A percentile compares a stretch with the other conserved stretches of the same genome.
Conservation (phyloP, 2,329 filamentous ascomycete genomes). For the Fusarium begoniae region DNA sequence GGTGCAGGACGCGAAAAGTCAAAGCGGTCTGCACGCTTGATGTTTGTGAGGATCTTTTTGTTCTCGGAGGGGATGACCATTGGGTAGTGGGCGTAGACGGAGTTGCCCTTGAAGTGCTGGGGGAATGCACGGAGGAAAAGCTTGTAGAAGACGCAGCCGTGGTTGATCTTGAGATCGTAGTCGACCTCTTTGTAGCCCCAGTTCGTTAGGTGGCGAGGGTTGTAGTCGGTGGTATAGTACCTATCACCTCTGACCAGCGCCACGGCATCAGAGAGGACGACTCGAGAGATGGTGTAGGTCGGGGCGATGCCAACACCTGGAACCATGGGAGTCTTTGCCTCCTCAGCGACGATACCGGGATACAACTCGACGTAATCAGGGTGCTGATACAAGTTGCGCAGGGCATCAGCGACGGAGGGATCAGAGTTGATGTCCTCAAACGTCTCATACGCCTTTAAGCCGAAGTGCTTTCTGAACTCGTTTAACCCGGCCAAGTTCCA, state of each 20-base stretch:
- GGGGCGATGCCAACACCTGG: slow-evolving; percentile 80
- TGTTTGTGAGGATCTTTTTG: slow-evolving; percentile 71
- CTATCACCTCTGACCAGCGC: slow-evolving; percentile 81
- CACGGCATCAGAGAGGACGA: slow-evolving; percentile 80
- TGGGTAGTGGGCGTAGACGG: slow-evolving; percentile 84
- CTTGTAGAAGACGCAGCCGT: slow-evolving; percentile 88
- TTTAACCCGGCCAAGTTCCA: slow-evolving; percentile 85
- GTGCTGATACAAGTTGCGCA: slow-evolving; percentile 77
- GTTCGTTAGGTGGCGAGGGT: slow-evolving; percentile 78
- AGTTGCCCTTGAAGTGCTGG: slow-evolving; percentile 79
- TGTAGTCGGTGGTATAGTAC: slow-evolving; percentile 82
- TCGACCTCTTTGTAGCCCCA: slow-evolving; percentile 83
- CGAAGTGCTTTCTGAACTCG: slow-evolving; percentile 86
- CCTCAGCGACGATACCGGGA: slow-evolving; percentile 79
- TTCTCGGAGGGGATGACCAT: slow-evolving; percentile 77
- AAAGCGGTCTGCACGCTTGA: slow-evolving; percentile 75
- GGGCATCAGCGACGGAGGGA: slow-evolving; percentile 71
- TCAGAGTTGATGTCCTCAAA: slow-evolving; percentile 89
- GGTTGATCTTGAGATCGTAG: slow-evolving; percentile 77
- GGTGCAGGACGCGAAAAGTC: slow-evolving; percentile 70
- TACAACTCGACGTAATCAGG: slow-evolving; percentile 85
- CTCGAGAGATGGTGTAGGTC: slow-evolving; percentile 79
- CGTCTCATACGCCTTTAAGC: slow-evolving; percentile 76
- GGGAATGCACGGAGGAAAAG: slow-evolving; percentile 83
- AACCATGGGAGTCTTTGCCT: slow-evolving; percentile 76